A percentile compares a stretch with the other conserved stretches of the same genome.
Conservation (phyloP, 2,329 filamentous ascomycete species). For the Neoarthrinium moseri region DNA sequence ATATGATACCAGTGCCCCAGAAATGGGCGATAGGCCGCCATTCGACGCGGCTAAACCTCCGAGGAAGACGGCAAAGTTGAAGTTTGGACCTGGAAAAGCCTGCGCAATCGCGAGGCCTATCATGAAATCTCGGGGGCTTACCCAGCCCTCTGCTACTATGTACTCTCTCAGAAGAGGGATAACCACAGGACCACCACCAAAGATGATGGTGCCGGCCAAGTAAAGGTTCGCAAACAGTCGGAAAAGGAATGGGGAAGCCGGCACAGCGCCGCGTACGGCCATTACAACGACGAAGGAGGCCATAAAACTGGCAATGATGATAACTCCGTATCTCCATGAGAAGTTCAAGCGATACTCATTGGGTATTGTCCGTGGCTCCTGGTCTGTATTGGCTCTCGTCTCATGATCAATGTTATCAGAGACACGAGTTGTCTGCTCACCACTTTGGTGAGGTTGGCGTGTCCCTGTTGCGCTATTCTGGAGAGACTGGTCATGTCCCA, state of each 20-base stretch:
- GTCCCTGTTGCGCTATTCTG: no score
- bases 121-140: slow-evolving; percentile 68
- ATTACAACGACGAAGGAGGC: slow-evolving; percentile 56
- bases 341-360: slow-evolving; percentile 33
- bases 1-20: slow-evolving; percentile 51
- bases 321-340: slow-evolving; percentile 42
- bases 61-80: slow-evolving; percentile 53
- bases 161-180: slow-evolving; percentile 62
- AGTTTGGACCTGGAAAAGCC: slow-evolving; percentile 64
- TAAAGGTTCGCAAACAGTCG: slow-evolving; percentile 71
- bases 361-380: slow-evolving; percentile 32
- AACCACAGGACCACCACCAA: slow-evolving; percentile 64
- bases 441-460: no score
- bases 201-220: slow-evolving; percentile 68
- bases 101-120: slow-evolving; percentile 72
- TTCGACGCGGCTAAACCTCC: slow-evolving; percentile 47
- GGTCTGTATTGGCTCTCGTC: no score
- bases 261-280: slow-evolving; percentile 42
- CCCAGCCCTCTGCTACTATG: slow-evolving; percentile 68
- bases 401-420: no score
- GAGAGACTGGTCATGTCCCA: no score
- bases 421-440: no score
- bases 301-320: slow-evolving; percentile 49
- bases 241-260: slow-evolving; percentile 44
- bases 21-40: slow-evolving; percentile 31